phyloP scores from a whole-genome alignment of 495 filamentous ascomycete genomes.

The Penicillium bialowiezense region DNA sequence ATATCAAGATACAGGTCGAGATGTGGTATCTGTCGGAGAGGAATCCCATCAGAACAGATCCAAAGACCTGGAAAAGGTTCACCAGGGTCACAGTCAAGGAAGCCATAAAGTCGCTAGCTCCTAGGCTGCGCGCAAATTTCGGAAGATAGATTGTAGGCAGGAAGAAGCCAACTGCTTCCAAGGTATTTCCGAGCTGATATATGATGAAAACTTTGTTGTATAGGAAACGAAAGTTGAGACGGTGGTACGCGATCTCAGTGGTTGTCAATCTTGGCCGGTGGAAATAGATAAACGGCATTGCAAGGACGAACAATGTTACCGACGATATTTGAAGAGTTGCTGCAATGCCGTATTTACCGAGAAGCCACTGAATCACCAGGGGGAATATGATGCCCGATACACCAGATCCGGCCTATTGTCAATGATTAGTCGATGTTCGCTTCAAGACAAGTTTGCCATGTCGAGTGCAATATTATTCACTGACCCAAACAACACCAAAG shows the following conservation, averaged over 20 bases:
- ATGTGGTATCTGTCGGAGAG: conserved; percentile 56
- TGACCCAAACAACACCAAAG: conserved; percentile 45
- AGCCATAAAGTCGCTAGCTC: conserved; percentile 29
- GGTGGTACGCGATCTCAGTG: conserved; percentile 7
- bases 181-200: conserved; percentile 50
- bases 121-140: conserved; percentile 41
- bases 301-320: conserved; percentile 40
- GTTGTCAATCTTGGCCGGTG: conserved; percentile 50
- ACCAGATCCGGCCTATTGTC: conserved; percentile 34
- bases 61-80: conserved; percentile 50
- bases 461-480: not conserved
- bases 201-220: conserved; percentile 42
- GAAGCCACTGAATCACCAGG: conserved; percentile 43
- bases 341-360: conserved; percentile 48
- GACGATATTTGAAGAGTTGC: conserved; percentile 49
- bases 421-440: not conserved
- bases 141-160: conserved; percentile 26
- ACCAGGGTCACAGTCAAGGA: conserved; percentile 48
- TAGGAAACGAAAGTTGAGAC: conserved; percentile 42
- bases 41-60: conserved; percentile 52
- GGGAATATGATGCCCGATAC: conserved; percentile 43
- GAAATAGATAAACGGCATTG: conserved; percentile 52
- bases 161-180: conserved; percentile 53
- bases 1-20: conserved; percentile 53
- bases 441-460: no score